Conservation (phyloP, 768 basidiomycete genomes). For the Mycena latifolia region DNA sequence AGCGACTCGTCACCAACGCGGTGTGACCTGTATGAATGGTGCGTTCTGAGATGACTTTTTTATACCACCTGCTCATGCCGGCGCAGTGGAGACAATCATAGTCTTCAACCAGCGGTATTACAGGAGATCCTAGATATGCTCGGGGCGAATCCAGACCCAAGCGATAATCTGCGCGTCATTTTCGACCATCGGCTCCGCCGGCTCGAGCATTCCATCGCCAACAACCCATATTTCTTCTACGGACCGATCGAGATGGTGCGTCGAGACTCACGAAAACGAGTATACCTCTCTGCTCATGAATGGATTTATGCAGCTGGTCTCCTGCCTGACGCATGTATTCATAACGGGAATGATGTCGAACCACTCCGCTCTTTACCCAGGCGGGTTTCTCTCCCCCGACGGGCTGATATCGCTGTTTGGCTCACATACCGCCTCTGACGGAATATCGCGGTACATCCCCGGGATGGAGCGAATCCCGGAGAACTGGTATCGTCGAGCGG, state of each 20-base stretch:
- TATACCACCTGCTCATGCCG: neutral
- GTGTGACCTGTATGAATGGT: conserved; percentile 15
- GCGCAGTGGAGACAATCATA: conserved; percentile 3
- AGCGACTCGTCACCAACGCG: conserved; percentile 8
- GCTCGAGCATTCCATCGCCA: neutral
- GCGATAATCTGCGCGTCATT: neutral
- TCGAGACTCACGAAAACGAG: no score
- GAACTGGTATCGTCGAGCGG: conserved; percentile 19
- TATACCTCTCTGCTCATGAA: no score
- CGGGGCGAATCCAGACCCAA: neutral
- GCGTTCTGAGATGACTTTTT: neutral
- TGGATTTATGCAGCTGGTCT: conserved; percentile 2
- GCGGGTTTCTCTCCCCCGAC: conserved; percentile 3
- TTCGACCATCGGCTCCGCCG: neutral
- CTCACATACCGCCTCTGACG: neutral
- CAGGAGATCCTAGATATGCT: neutral
- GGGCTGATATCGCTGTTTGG: conserved; percentile 20
- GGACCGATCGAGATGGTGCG: conserved; percentile 24
- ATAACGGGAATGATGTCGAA: conserved; percentile 9
- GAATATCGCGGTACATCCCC: neutral
- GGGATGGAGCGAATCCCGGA: conserved; percentile 24
- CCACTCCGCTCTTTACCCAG: conserved; percentile 8
- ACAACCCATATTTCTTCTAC: conserved; percentile 19
- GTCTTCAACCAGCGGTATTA: neutral
- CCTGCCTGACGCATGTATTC: neutral